These are phyloP conservation scores for Camelina hispida DNA, from an alignment of 345 rosid species.

Conservation along the genomic window DNA sequence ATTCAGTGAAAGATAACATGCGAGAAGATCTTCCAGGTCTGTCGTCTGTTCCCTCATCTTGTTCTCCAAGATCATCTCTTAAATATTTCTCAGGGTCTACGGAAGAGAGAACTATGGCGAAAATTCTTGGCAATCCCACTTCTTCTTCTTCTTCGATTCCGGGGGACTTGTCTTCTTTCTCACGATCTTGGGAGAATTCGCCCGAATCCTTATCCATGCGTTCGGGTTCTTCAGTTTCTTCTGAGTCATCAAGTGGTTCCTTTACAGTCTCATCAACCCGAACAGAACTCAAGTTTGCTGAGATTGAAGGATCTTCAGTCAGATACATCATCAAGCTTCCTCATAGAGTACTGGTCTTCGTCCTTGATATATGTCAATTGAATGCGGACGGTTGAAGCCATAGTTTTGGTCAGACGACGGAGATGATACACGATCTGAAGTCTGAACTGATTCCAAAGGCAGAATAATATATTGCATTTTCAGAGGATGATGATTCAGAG, in stretches of 20 bases:
- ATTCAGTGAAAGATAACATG: slow-evolving; percentile 78
- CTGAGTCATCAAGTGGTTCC: slow-evolving; percentile 21
- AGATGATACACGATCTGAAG: slow-evolving; percentile 39
- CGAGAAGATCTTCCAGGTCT: slow-evolving; percentile 85
- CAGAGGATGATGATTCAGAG: slow-evolving; percentile 26
- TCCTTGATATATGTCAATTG: slow-evolving; percentile 1
- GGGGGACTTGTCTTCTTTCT: slow-evolving; percentile 48
- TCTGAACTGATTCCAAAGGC: slow-evolving; percentile 46
- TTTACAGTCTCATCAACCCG: slow-evolving; percentile 20
- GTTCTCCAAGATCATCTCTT: slow-evolving; percentile 83
- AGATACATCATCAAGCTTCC: slow-evolving; percentile 43
- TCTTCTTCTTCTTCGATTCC: slow-evolving; percentile 37
- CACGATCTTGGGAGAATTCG: slow-evolving; percentile 59
- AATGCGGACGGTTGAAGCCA: slow-evolving; percentile 36
- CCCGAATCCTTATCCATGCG: slow-evolving; percentile 57
- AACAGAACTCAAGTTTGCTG: slow-evolving; percentile 12
- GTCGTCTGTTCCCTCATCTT: slow-evolving; percentile 55
- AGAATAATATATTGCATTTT: slow-evolving; percentile 33
- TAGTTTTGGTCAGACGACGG: slow-evolving; percentile 43
- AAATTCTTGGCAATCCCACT: slow-evolving; percentile 51
- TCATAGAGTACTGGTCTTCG: slow-evolving; percentile 8
- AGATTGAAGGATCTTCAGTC: slow-evolving; percentile 27
- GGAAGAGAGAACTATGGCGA: slow-evolving; percentile 69
- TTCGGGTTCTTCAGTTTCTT: slow-evolving; percentile 30
- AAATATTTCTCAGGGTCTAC: slow-evolving; percentile 79